Evolutionary conservation across 1,284 basidiomycete genomes (phyloP).

Genomic region (Sphaerobolus stellatus): DNA sequence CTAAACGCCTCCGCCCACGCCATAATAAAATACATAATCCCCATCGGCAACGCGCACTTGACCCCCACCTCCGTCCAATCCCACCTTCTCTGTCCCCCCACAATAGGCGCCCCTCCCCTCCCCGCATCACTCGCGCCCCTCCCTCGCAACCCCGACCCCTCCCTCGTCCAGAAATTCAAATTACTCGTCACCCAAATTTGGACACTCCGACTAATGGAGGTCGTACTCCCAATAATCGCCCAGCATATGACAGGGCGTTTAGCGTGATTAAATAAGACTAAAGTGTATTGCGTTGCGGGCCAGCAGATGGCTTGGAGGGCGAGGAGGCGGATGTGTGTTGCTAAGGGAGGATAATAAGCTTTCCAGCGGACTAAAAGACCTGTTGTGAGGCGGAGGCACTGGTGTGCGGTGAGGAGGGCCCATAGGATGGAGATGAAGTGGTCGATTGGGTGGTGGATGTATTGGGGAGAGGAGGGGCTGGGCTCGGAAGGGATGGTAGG

Average conservation of each 20-base stretch:
- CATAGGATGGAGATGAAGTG: slow-evolving; percentile 6
- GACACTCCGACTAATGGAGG: slow-evolving; percentile 67
- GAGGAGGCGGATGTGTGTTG: slow-evolving; percentile 79
- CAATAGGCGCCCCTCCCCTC: slow-evolving; percentile 45
- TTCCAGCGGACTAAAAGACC: slow-evolving; percentile 80
- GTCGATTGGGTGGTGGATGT: slow-evolving; percentile 6
- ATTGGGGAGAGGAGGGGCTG: slow-evolving; percentile 20
- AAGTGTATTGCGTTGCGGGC: slow-evolving; percentile 80
- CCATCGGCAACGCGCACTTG: slow-evolving; percentile 69
- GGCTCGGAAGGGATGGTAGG: too few relatives aligned
- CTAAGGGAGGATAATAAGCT: slow-evolving; percentile 75
- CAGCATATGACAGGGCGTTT: slow-evolving; percentile 71
- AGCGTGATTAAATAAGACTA: slow-evolving; percentile 61
- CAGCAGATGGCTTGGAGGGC: slow-evolving; percentile 80
- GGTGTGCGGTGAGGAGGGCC: slow-evolving; percentile 73
- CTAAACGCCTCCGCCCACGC: slow-evolving; percentile 62
- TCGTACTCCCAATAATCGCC: slow-evolving; percentile 81
- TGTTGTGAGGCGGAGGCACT: slow-evolving; percentile 76
- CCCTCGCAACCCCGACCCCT: background rate
- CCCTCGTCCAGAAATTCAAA: slow-evolving; percentile 31
- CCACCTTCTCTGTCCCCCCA: slow-evolving; percentile 50
- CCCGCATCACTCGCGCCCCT: slow-evolving; percentile 29
- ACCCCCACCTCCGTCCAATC: slow-evolving; percentile 69
- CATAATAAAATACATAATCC: slow-evolving; percentile 72
- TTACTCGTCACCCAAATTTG: slow-evolving; percentile 88